Evolutionary conservation across 2,329 filamentous ascomycete genomes (phyloP).

Genomic region (Corniculantispora saksenae): DNA sequence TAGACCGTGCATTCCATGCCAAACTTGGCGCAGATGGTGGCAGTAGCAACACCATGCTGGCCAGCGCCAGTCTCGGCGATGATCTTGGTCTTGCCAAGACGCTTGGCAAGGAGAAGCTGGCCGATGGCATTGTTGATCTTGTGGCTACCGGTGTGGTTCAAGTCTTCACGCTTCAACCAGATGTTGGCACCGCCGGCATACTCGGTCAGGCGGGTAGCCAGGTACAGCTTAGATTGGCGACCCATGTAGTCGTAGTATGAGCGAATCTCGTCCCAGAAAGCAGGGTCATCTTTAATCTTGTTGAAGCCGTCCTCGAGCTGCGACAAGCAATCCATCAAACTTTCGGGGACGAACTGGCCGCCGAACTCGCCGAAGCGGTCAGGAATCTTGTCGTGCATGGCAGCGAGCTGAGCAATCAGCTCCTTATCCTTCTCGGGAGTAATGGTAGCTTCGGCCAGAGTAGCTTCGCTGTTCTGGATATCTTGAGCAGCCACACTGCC

Average conservation of each 20-base stretch:
- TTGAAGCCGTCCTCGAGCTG: conserved; percentile 92
- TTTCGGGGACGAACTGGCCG: conserved; percentile 96
- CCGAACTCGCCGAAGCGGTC: conserved; percentile 93
- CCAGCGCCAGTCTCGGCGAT: conserved; percentile 98
- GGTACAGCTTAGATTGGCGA: conserved; percentile 85
- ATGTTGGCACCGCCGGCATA: conserved; percentile 91
- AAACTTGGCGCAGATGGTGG: conserved; percentile 96
- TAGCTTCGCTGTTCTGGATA: conserved; percentile 68
- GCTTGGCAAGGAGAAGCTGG: conserved; percentile 81
- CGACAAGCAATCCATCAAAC: conserved; percentile 92
- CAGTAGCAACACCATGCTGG: conserved; percentile 96
- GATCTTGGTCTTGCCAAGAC: conserved; percentile 92
- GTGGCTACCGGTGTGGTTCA: conserved; percentile 97
- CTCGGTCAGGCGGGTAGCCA: conserved; percentile 85
- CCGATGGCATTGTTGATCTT: conserved; percentile 99
- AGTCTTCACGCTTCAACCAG: conserved; percentile 95
- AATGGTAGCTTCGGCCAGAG: conserved; percentile 61
- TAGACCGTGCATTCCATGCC: conserved; percentile 97
- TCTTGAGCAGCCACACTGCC: conserved; percentile 56
- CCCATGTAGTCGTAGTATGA: conserved; percentile 98
- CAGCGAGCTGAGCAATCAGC: conserved; percentile 80
- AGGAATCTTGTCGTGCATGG: conserved; percentile 77
- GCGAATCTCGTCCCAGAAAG: conserved; percentile 96
- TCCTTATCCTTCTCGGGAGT: conserved; percentile 65
- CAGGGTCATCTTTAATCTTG: conserved; percentile 78